Evolutionary conservation across 169 alveolate genomes (phyloP), one percentile per base, ranked within the genome.

Genomic region (Plasmodium inui): DNA sequence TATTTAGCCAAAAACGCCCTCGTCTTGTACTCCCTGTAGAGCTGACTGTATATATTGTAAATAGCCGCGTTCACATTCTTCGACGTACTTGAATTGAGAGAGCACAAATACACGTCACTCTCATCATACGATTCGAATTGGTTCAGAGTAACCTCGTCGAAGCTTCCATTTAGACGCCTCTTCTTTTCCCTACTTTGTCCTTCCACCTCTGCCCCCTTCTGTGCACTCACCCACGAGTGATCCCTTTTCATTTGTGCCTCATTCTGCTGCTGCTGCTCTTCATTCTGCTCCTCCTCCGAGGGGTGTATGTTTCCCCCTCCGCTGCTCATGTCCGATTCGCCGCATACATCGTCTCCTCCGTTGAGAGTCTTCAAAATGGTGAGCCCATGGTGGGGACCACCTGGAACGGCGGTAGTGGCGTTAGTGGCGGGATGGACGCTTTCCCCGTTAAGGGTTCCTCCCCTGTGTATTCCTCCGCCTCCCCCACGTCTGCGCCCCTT

Each of bases 11-110:
- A 10, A 8, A 55, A 50, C 8, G 6, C n/a, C 46, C 93, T n/a
- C 82, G 80, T 86, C 61, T 86, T 86, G 81, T 86, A 86, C 30
- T 86, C 93, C 81, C 46, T 86, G 44, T 86, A 86, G n/a, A 86
- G 70, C 73, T 86, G 93, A 12, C 44, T 78, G 55, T 86, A 86
- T 55, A 86, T 86, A 12, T 86, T 86, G 10, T 53, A 86, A 34
- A 86, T 79, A 10, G 93, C 86, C 5, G 88, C 78, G 55, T 86
- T 86, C 22, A 86, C 82, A 78, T 78, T 86, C 17, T 86, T 86
- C 0, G 93, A 86, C 0, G 93, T 86, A 44, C 86, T 86, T 0
- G 93, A 86, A 55, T 86, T 86, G 17, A 86, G 67, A 7, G 88
- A 86, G 19, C 93, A 86, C 41, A 86, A 84, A 34, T 86, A 86